phyloP scores from a whole-genome alignment of 2,329 filamentous ascomycete genomes.

The Pseudocercospora ulei region DNA sequence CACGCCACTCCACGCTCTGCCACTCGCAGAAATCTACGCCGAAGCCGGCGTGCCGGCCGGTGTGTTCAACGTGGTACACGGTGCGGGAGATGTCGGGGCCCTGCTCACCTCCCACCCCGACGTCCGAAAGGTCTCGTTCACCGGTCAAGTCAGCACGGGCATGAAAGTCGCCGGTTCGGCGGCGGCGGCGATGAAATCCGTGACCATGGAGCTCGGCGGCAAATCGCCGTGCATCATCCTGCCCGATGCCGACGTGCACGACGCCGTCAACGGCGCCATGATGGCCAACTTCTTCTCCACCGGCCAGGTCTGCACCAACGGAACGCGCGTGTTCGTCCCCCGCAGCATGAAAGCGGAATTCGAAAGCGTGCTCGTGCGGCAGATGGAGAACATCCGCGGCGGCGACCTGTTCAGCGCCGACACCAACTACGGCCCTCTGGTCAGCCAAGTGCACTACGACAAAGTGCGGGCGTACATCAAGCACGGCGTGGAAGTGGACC shows the following conservation, averaged over 20 bases:
- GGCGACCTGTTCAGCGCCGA: slow-evolving; percentile 60
- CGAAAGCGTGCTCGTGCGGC: slow-evolving; percentile 58
- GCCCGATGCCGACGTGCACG: slow-evolving; percentile 65
- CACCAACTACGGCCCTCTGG: slow-evolving; percentile 78
- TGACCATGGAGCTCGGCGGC: slow-evolving; percentile 85
- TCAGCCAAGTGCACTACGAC: slow-evolving; percentile 61
- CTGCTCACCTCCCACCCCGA: slow-evolving; percentile 61
- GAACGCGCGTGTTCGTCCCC: slow-evolving; percentile 77
- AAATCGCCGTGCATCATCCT: slow-evolving; percentile 75
- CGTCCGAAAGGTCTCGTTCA: slow-evolving; percentile 82
- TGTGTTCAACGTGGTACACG: slow-evolving; percentile 80
- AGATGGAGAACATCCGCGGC: slow-evolving; percentile 59
- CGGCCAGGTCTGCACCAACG: slow-evolving; percentile 88
- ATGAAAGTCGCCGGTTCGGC: slow-evolving; percentile 69
- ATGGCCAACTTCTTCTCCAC: slow-evolving; percentile 90
- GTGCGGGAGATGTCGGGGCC: slow-evolving; percentile 65
- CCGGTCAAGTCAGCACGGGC: slow-evolving; percentile 74
- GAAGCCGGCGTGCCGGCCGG: slow-evolving; percentile 71
- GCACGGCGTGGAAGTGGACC: slow-evolving; percentile 63
- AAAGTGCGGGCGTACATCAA: slow-evolving; percentile 71
- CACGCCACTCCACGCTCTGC: slow-evolving; percentile 70
- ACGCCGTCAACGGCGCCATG: slow-evolving; percentile 81
- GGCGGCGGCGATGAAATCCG: slow-evolving; percentile 72
- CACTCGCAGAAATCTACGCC: slow-evolving; percentile 63
- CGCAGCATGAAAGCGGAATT: slow-evolving; percentile 55